These are phyloP conservation scores for Globisporangium spinosum DNA, from an alignment of 352 stramenopile species.

Conservation along the genomic window DNA sequence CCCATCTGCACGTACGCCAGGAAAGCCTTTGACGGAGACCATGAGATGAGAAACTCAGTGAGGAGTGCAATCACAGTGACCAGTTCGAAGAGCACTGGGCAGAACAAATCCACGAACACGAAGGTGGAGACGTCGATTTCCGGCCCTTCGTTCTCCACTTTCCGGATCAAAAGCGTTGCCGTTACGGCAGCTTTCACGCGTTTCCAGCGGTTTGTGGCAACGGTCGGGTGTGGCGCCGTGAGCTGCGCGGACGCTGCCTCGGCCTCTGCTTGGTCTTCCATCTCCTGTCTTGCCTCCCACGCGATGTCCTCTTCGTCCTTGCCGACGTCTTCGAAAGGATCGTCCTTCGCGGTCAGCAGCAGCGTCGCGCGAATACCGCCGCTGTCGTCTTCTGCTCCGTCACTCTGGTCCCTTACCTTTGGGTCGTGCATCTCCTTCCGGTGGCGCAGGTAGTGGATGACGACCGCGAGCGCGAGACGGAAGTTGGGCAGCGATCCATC, in stretches of 20 bases:
- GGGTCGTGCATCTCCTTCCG: slow-evolving; percentile 48
- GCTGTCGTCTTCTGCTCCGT: background rate
- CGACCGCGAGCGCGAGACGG: slow-evolving; percentile 63
- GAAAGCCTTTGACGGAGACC: slow-evolving; percentile 61
- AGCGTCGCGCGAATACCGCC: slow-evolving; percentile 16
- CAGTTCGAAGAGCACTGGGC: slow-evolving; percentile 67
- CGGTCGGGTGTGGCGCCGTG: slow-evolving; percentile 13
- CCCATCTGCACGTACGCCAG: slow-evolving; percentile 67
- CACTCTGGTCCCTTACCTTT: background rate
- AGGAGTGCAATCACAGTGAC: slow-evolving; percentile 47
- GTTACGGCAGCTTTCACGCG: slow-evolving; percentile 47
- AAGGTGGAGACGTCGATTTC: slow-evolving; percentile 73
- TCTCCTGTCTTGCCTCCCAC: slow-evolving; percentile 32
- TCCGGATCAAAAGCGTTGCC: slow-evolving; percentile 55
- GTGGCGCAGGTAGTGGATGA: slow-evolving; percentile 78
- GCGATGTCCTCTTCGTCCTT: slow-evolving; percentile 56
- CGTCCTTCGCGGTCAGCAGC: slow-evolving; percentile 44
- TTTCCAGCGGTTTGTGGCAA: slow-evolving; percentile 46
- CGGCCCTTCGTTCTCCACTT: slow-evolving; percentile 51
- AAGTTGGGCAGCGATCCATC: slow-evolving; percentile 76
- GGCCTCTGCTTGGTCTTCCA: slow-evolving; percentile 25
- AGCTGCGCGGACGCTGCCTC: slow-evolving; percentile 17
- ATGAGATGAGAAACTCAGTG: slow-evolving; percentile 44
- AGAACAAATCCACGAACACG: slow-evolving; percentile 70
- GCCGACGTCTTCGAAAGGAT: slow-evolving; percentile 51